A percentile compares a stretch with the other conserved stretches of the same genome.
phyloP scores from a whole-genome alignment of 176 grass and related monocot species.

The Canna indica region DNA sequence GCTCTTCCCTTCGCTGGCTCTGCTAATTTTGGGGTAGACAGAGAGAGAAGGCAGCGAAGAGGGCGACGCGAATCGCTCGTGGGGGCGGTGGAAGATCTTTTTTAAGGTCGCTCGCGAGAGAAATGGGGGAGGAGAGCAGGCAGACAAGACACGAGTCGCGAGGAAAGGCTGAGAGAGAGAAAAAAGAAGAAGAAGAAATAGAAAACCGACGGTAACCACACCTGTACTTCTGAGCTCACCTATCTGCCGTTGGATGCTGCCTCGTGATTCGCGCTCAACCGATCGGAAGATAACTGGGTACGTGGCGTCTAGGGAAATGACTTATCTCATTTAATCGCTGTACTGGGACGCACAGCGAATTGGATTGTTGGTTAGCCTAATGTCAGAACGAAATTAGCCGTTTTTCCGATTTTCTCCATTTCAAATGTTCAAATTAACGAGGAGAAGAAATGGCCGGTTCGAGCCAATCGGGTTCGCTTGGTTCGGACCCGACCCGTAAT shows the following conservation, averaged over 20 bases:
- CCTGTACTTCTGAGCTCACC: neutral
- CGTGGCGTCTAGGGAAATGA: too few species aligned
- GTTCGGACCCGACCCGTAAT: too few species aligned
- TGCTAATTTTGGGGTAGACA: neutral
- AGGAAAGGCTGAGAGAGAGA: neutral
- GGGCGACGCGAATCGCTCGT: neutral
- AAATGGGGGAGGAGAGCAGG: neutral
- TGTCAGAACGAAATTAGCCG: too few species aligned
- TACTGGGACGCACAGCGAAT: too few species aligned
- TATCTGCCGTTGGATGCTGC: neutral
- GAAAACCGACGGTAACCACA: neutral
- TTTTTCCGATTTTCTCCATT: too few species aligned
- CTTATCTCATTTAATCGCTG: too few species aligned
- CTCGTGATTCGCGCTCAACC: neutral
- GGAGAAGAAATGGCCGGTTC: too few species aligned
- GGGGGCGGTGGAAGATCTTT: neutral
- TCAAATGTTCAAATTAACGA: too few species aligned
- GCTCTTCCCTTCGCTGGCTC: neutral
- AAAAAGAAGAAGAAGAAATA: neutral
- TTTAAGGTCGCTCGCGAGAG: neutral
- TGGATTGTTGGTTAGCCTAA: too few species aligned
- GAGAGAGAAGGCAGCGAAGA: neutral
- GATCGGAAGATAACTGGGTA: too few species aligned
- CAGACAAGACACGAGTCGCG: neutral
- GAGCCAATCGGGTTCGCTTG: too few species aligned